Conservation (phyloP, 2,329 filamentous ascomycete species). For the Metarhizium robertsii region DNA sequence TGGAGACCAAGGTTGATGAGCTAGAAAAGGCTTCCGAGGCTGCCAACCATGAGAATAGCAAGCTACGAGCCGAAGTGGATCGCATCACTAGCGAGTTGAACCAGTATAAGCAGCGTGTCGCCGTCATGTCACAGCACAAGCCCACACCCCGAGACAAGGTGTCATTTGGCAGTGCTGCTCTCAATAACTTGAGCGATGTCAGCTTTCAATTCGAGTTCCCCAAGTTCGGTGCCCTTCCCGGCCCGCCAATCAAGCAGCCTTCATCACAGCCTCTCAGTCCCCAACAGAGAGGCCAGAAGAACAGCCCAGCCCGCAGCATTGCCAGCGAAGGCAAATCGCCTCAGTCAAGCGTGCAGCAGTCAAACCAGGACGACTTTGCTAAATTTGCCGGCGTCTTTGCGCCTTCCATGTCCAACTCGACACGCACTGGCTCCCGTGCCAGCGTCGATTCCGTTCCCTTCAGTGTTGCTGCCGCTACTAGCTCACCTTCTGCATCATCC, state of each 20-base stretch:
- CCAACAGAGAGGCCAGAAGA: conserved; percentile 12
- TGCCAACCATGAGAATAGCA: conserved; percentile 75
- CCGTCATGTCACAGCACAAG: conserved; percentile 38
- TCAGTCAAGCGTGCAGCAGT: conserved; percentile 8
- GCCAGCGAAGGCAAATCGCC: conserved; percentile 15
- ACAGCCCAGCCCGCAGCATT: conserved; percentile 21
- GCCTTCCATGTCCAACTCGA: conserved; percentile 38
- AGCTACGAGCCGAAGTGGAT: conserved; percentile 80
- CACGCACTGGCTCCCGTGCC: conserved; percentile 36
- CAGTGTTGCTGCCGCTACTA: conserved; percentile 42
- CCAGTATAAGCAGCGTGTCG: conserved; percentile 83
- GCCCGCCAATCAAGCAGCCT: conserved; percentile 25
- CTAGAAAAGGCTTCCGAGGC: conserved; percentile 75
- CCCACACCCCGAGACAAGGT: conserved; percentile 29
- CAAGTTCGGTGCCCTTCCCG: conserved; percentile 71
- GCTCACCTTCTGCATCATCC: conserved; percentile 55
- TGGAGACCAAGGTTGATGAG: conserved; percentile 69
- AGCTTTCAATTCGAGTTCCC: conserved; percentile 96
- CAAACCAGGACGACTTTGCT: conserved; percentile 30
- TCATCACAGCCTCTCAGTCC: conserved; percentile 24
- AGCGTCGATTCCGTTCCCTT: conserved; percentile 42
- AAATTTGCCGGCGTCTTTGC: conserved; percentile 52
- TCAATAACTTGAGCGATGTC: conserved; percentile 58
- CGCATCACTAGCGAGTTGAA: conserved; percentile 75
- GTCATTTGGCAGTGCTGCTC: conserved; percentile 34